These are phyloP conservation scores for Hypomontagnella monticulosa DNA, from an alignment of 495 filamentous ascomycete species.

Conservation along the genomic window DNA sequence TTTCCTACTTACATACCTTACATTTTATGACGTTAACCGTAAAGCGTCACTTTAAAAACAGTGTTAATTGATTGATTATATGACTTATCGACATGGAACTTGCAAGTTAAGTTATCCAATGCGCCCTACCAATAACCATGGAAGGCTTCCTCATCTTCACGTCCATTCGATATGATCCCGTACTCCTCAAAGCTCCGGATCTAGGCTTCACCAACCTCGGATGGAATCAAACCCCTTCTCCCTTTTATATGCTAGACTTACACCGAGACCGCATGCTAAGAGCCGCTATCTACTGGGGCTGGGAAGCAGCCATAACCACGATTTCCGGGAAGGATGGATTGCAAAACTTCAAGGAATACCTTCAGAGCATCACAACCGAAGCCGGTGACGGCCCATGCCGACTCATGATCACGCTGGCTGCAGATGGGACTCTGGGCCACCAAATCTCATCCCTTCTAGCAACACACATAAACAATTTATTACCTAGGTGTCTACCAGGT, in stretches of 20 bases:
- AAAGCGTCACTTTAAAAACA: not conserved
- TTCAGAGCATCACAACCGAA: constrained; percentile 31
- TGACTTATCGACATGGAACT: not conserved
- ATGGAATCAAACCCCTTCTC: constrained; percentile 62
- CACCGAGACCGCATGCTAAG: constrained; percentile 82
- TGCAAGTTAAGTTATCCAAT: not conserved
- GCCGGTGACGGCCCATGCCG: constrained; percentile 46
- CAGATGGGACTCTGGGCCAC: constrained; percentile 58
- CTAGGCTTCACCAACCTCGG: constrained; percentile 47
- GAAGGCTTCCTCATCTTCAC: constrained; percentile 70
- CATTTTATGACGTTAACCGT: too few relatives aligned
- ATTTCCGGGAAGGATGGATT: constrained; percentile 59
- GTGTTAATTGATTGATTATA: not conserved
- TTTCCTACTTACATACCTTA: too few relatives aligned
- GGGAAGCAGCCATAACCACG: constrained; percentile 55
- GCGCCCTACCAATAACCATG: constrained; percentile 19
- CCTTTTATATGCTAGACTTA: constrained; percentile 84
- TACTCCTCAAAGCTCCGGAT: constrained; percentile 56
- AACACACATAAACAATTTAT: constrained; percentile 63
- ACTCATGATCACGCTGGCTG: constrained; percentile 64
- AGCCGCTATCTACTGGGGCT: constrained; percentile 76
- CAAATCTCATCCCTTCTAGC: constrained; percentile 60
- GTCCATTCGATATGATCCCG: constrained; percentile 78
- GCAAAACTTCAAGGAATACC: constrained; percentile 37
- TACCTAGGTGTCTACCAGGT: constrained; percentile 57